Evolutionary conservation across 192 early-diverging fungal species (phyloP).

Genomic region (Coemansia asiatica): DNA sequence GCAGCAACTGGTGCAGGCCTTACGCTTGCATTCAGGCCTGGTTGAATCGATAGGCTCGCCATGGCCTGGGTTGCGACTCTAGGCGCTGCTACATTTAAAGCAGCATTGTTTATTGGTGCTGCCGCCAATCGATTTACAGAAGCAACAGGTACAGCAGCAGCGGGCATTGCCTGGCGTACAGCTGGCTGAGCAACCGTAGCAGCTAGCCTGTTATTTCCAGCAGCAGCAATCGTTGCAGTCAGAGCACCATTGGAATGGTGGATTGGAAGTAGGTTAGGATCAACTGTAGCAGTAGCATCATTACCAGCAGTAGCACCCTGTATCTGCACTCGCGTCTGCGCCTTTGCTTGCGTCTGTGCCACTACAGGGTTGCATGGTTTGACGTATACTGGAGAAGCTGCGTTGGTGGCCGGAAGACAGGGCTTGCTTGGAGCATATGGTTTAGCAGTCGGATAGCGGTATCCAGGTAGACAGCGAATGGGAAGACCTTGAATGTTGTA

Average conservation of each 20-base stretch:
- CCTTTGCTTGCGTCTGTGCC: neutral
- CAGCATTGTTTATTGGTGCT: neutral
- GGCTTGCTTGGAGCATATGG: neutral
- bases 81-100: neutral
- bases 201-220: conserved; percentile 2
- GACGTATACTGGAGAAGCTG: neutral
- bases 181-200: conserved; percentile 3
- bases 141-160: too few species aligned
- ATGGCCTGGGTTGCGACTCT: neutral
- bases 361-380: neutral
- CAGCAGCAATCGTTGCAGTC: neutral
- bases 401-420: neutral
- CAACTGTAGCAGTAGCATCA: neutral
- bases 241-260: neutral
- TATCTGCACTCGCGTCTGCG: neutral
- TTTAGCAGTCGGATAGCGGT: conserved; percentile 1
- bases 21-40: neutral
- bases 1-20: neutral
- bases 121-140: neutral
- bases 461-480: neutral
- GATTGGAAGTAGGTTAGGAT: neutral
- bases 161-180: neutral
- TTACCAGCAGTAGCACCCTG: neutral
- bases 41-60: neutral
- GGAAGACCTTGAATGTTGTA: conserved; percentile 9